Percentiles rank a stretch among this genome's conserved stretches.
Conservation (phyloP, 1,284 basidiomycete species). For the Cutaneotrichosporon sp. region DNA sequence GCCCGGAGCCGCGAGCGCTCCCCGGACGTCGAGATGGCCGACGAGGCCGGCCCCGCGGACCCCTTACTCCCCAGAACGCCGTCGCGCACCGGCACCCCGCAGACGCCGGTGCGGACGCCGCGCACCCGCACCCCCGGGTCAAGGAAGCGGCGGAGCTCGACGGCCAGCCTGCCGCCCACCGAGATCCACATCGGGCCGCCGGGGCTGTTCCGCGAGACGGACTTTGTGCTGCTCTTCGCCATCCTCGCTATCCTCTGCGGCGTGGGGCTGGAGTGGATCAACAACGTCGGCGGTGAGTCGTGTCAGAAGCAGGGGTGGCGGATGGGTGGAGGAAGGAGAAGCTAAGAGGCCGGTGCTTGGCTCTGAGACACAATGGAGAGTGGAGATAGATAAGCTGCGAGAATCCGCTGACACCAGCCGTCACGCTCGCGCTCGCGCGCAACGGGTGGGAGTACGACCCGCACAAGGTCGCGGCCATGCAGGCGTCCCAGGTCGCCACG, state of each 20-base stretch:
- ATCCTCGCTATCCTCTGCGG: slow-evolving; percentile 76
- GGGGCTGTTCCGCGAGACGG: slow-evolving; percentile 51
- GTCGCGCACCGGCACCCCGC: not conserved
- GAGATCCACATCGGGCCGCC: slow-evolving; percentile 32
- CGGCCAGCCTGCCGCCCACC: slow-evolving; percentile 30
- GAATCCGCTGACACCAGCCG: slow-evolving; percentile 52
- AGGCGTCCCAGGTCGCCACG: slow-evolving; percentile 80
- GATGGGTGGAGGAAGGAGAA: not conserved
- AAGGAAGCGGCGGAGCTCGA: slow-evolving; percentile 23
- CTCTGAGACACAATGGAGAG: no score
- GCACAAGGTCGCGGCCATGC: slow-evolving; percentile 68
- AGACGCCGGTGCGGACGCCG: not conserved
- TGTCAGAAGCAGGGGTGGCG: not conserved
- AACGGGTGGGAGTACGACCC: slow-evolving; percentile 67
- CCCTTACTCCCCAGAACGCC: not conserved
- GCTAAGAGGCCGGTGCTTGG: not conserved
- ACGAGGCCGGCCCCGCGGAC: not conserved
- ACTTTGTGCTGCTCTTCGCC: slow-evolving; percentile 74
- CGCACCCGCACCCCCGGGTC: not conserved
- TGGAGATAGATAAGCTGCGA: not conserved
- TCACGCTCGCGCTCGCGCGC: slow-evolving; percentile 79
- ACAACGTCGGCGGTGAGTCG: slow-evolving; percentile 70
- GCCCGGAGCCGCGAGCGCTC: not conserved
- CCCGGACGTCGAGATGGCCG: not conserved
- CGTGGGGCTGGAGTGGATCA: slow-evolving; percentile 90